These are phyloP conservation scores for Talaromyces sp. DNA, from an alignment of 2,329 filamentous ascomycete species.

Conservation along the genomic window DNA sequence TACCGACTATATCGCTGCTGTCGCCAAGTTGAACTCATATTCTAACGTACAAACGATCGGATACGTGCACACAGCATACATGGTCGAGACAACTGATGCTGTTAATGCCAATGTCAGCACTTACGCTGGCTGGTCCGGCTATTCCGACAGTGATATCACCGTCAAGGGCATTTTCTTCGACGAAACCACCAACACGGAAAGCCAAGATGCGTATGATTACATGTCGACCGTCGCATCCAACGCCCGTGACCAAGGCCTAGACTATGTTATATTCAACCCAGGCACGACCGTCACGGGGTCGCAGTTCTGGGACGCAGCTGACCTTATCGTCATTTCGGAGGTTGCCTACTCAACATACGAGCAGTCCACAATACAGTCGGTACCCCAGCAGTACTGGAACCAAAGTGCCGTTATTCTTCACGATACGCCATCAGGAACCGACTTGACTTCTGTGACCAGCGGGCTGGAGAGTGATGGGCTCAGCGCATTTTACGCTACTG, in stretches of 20 bases:
- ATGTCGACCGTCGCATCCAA: conserved; percentile 1
- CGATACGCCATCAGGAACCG: neutral
- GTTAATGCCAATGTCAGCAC: conserved; percentile 1
- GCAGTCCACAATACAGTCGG: neutral
- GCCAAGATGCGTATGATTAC: neutral
- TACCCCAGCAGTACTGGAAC: neutral
- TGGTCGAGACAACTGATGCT: neutral
- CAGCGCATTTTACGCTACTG: conserved; percentile 5
- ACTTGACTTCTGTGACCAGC: conserved; percentile 3
- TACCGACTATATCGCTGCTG: neutral
- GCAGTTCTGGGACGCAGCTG: conserved; percentile 4
- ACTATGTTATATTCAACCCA: conserved; percentile 6
- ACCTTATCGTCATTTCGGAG: conserved; percentile 6
- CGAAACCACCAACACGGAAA: conserved; percentile 2
- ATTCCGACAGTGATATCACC: conserved; percentile 6
- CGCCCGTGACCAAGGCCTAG: neutral
- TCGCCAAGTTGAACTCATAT: conserved; percentile 6
- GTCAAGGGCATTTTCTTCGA: conserved; percentile 10
- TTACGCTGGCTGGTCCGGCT: conserved; percentile 7
- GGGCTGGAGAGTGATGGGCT: neutral
- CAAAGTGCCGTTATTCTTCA: conserved; percentile 5
- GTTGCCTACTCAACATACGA: conserved; percentile 2
- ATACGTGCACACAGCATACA: conserved; percentile 6
- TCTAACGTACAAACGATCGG: conserved; percentile 7
- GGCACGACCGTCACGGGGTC: conserved; percentile 1